Conservation (phyloP, 495 filamentous ascomycete species). For the Penicillium nucicola region DNA sequence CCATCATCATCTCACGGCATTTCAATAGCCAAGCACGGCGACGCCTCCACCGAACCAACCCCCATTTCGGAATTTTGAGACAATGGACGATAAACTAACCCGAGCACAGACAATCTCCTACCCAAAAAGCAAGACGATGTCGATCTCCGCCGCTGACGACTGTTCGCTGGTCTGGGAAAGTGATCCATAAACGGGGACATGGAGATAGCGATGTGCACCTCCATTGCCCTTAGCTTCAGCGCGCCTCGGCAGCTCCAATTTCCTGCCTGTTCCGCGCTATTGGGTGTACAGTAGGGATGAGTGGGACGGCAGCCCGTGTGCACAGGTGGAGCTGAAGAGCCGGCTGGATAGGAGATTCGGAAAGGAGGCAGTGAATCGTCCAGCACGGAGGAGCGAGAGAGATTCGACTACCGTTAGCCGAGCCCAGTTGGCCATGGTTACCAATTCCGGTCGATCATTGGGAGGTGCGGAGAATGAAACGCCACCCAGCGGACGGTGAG, state of each 20-base stretch:
- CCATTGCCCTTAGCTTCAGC: background rate
- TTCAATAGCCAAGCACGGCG: no score
- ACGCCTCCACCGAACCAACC: no score
- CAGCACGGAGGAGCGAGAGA: no score
- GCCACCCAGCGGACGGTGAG: no score
- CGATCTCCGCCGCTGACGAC: slow-evolving; percentile 1
- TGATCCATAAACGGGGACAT: slow-evolving; percentile 1
- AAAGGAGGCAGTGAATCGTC: no score
- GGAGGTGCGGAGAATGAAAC: no score
- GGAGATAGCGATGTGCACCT: slow-evolving; percentile 4
- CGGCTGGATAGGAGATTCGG: no score
- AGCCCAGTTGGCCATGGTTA: no score
- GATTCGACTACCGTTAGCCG: no score
- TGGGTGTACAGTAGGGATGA: background rate
- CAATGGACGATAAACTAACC: background rate
- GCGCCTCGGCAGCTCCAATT: background rate
- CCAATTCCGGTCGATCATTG: no score
- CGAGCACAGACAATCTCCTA: background rate
- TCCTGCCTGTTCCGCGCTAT: background rate
- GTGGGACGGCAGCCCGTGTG: background rate
- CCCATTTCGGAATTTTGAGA: background rate
- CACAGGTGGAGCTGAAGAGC: no score
- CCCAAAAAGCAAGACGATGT: background rate
- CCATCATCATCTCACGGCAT: background rate
- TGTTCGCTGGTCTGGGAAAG: background rate